Evolutionary conservation across 306 rosid genomes (phyloP), one percentile per base, ranked within the genome.

Genomic region (Sindora glabra): DNA sequence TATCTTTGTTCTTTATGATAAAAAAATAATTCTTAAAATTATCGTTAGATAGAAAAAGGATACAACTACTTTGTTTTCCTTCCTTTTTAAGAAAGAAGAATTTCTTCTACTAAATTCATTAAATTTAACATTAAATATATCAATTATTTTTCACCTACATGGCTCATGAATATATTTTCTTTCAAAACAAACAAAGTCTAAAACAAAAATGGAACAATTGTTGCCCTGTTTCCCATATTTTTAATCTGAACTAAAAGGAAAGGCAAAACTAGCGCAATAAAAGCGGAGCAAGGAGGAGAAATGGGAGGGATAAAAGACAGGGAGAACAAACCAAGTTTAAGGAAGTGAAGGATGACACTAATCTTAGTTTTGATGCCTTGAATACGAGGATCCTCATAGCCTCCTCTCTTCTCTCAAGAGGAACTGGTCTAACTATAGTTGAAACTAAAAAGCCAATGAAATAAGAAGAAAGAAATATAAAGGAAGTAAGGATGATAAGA

Each of bases 301-400:
- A n/a, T n/a, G n/a, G n/a, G n/a, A n/a, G n/a, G n/a, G 13, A 6
- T 54, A 30, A 9, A 40, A 21, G 10, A n/a, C n/a, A n/a, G n/a
- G 14, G 8, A 40, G 11, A 62, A 65, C 75, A 23, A 69, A 92
- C 98, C 98, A 13, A 90, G 74, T 71, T 88, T 86, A 25, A 96
- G 98, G 55, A 92, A 92, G 77, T 92, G 62, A 30, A 96, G 98
- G 69, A 92, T 96, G 69, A 92, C 98, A 6, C 96, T 95, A 74
- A 92, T 86, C 75, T 80, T 80, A 63, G 88, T 86, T 84, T 86
- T 80, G 89, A 92, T 92, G 75, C 75, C 95, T 56, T 79, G 94
- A 67, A 92, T 75, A 69, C 96, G 96, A 32, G 95, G 96, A 69
- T 92, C 98, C 57, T 81, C 68, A 66, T 77, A 25, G 59, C 48